Base-by-base conservation (phyloP, 164 flowering plant species). In the Tetrastigma voinierianum region DNA sequence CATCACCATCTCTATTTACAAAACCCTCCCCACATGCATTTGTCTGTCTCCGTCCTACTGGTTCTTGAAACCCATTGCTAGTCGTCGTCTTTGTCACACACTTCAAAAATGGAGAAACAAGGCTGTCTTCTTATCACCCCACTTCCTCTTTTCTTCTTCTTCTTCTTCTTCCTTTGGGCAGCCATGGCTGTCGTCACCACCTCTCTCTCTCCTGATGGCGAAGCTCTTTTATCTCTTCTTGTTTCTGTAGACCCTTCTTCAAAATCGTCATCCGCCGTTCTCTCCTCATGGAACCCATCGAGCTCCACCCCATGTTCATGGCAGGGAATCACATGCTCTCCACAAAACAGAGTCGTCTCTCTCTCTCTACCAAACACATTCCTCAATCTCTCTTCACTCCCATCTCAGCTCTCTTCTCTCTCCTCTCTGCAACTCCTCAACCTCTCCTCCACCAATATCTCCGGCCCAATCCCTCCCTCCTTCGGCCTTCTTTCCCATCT, bases 261-360 rank as follows among this genome's bases (percentile, higher is more conserved):
- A 1, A 70, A 76, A 32, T n/a, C 81, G 1, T 71, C 84, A 7
- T 79, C 89, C 5, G 69, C 90, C 2, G 18, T 86, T 2, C 84
- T 91, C 14, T 81, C 96, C 61, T 70, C 97, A 23, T 94, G 98
- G 98, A 73, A 91, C 78, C 90, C 96, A 49, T 78, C 93, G 53
- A 77, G 74, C 77, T 51, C 72, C 44, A 90, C 86, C 0, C 97
- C 98, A 17, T 94, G 98, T 70, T 81, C 90, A 58, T 94, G 98
- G 98, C 78, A 84, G 59, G 98, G 97, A n/a, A 70, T 94, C 2
- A 88, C 96, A 1, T 94, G 98, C 64, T 91, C 97, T 17, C 83
- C 96, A 7, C 82, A 90, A 51, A 52, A 85, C 73, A 84, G 85
- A 72, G 97, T 94, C 4, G 88, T 87, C 61, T 94, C 97, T 3